Percentiles rank a stretch among this genome's conserved stretches.
phyloP scores from a whole-genome alignment of 2,329 filamentous ascomycete genomes.

The Capronia coronata region DNA sequence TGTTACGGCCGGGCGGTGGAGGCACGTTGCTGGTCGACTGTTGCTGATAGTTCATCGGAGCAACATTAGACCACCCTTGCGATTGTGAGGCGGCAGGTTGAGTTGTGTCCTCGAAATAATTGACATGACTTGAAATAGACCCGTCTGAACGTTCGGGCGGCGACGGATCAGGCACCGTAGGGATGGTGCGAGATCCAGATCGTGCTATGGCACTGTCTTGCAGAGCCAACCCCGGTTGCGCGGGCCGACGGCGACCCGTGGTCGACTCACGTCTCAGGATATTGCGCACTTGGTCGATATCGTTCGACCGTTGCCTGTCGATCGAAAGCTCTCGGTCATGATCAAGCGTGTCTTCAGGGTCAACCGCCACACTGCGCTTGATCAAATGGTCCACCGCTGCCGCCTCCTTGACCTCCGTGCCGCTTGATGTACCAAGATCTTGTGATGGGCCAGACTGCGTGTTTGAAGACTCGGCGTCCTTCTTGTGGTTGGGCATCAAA shows the following conservation, averaged over 20 bases:
- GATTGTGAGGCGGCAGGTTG: slow-evolving; percentile 9
- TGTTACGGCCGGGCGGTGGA: slow-evolving; percentile 1
- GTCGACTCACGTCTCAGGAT: slow-evolving; percentile 36
- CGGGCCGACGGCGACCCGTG: slow-evolving; percentile 36
- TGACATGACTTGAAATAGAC: slow-evolving; percentile 11
- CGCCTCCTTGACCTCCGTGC: slow-evolving; percentile 20
- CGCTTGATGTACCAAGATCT: slow-evolving; percentile 6
- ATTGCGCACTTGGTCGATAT: slow-evolving; percentile 27
- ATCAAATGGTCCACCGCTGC: slow-evolving; percentile 16
- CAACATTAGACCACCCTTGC: slow-evolving; percentile 10
- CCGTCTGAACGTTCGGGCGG: slow-evolving; percentile 15
- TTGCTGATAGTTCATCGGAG: slow-evolving; percentile 13
- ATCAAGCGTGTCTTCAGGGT: slow-evolving; percentile 19
- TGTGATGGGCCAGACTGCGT: not conserved
- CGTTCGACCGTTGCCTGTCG: slow-evolving; percentile 25
- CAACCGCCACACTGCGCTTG: slow-evolving; percentile 19
- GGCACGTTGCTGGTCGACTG: not conserved
- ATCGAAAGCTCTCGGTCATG: slow-evolving; percentile 15
- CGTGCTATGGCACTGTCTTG: slow-evolving; percentile 1
- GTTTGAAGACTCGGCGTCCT: slow-evolving; percentile 1
- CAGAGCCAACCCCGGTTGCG: slow-evolving; percentile 15
- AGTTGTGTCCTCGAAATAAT: slow-evolving; percentile 25
- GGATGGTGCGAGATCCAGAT: slow-evolving; percentile 21
- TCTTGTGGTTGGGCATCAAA: slow-evolving; percentile 7
- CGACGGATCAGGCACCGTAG: slow-evolving; percentile 19